Conservation (phyloP, 495 filamentous ascomycete genomes). For the Penicillium pancosmium region DNA sequence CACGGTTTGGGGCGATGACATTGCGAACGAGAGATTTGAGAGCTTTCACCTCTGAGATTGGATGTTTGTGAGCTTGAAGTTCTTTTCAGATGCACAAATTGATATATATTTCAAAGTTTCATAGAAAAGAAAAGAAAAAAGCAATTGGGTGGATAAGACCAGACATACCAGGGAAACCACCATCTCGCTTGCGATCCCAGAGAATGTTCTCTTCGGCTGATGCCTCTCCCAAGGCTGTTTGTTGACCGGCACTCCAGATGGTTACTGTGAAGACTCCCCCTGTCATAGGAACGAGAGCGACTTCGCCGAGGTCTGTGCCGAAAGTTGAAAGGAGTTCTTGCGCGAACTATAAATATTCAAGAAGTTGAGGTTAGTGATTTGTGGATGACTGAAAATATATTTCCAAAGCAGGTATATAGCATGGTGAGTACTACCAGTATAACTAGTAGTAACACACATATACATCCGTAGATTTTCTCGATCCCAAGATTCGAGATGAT, state of each 20-base stretch:
- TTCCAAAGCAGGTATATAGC: too few relatives aligned
- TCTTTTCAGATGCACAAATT: not conserved
- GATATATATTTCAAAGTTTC: too few relatives aligned
- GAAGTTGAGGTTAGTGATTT: slow-evolving; percentile 1
- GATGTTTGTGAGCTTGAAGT: not conserved
- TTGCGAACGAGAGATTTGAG: slow-evolving; percentile 90
- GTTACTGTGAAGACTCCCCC: slow-evolving; percentile 82
- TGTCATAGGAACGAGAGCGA: slow-evolving; percentile 83
- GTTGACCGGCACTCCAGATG: slow-evolving; percentile 47
- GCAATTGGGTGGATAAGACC: too few relatives aligned
- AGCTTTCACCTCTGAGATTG: slow-evolving; percentile 74
- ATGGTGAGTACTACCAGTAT: too few relatives aligned
- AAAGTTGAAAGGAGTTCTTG: slow-evolving; percentile 99
- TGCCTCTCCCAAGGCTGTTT: slow-evolving; percentile 5
- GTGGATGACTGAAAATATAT: not conserved
- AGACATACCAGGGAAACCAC: slow-evolving; percentile 81
- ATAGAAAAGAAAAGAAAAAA: too few relatives aligned
- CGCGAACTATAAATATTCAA: slow-evolving; percentile 62
- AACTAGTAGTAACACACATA: not conserved
- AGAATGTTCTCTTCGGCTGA: slow-evolving; percentile 53
- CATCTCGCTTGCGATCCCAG: slow-evolving; percentile 88
- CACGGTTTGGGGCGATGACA: slow-evolving; percentile 72
- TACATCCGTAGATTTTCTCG: not conserved
- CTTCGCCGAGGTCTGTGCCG: slow-evolving; percentile 79
- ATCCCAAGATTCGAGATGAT: not conserved